A percentile compares a stretch with the other conserved stretches of the same genome.
phyloP scores from a whole-genome alignment of 1,139 yeast genomes.

The Geotrichum macrosporum region DNA sequence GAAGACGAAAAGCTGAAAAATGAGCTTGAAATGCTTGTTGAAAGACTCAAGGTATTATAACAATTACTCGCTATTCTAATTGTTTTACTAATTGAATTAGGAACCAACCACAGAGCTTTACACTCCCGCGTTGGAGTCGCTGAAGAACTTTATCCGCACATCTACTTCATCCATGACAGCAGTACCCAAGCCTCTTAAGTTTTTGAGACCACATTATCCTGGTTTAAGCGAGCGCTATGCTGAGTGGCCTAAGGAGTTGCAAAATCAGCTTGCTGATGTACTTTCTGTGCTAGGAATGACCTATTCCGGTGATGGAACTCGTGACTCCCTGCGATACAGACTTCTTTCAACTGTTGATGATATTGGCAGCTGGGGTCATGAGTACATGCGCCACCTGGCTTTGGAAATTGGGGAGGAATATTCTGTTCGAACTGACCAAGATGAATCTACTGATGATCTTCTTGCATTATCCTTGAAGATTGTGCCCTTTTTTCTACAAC shows the following conservation, averaged over 20 bases:
- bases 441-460: constrained; percentile 44
- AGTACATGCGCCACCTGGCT: constrained; percentile 92
- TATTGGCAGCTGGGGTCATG: constrained; percentile 95
- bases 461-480: constrained; percentile 67
- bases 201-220: constrained; percentile 82
- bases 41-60: constrained; percentile 48
- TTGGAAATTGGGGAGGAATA: constrained; percentile 89
- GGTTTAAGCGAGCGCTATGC: constrained; percentile 60
- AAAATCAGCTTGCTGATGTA: constrained; percentile 66
- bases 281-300: constrained; percentile 95
- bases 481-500: constrained; percentile 86
- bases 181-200: constrained; percentile 96
- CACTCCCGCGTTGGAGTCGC: constrained; percentile 54
- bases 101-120: constrained; percentile 52
- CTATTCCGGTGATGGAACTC: constrained; percentile 76
- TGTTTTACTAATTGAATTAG: constrained; percentile 8
- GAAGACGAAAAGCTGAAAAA: constrained; percentile 87
- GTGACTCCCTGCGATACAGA: constrained; percentile 79
- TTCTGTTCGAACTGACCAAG: constrained; percentile 57
- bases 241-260: constrained; percentile 52
- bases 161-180: constrained; percentile 99
- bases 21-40: constrained; percentile 83
- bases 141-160: constrained; percentile 78
- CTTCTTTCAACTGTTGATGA: constrained; percentile 58
- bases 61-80: constrained; percentile 7